A percentile compares a stretch with the other conserved stretches of the same genome.
These are phyloP conservation scores for Diaporthe amygdali DNA, from an alignment of 2,329 filamentous ascomycete genomes.

Conservation along the genomic window DNA sequence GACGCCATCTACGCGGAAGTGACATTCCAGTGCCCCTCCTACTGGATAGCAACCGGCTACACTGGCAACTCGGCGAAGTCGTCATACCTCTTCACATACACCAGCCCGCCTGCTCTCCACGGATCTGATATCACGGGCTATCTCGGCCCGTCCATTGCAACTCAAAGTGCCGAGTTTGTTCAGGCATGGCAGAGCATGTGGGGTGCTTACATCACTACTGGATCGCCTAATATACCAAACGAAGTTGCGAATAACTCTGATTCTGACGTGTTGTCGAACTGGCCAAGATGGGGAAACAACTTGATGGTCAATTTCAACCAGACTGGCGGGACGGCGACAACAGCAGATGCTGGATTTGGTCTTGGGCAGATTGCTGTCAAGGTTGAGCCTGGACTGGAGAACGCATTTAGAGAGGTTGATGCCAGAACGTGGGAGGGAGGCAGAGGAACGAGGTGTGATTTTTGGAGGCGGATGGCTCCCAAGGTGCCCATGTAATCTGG, in stretches of 20 bases:
- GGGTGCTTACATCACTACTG: background rate
- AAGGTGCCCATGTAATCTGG: background rate
- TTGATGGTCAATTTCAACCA: background rate
- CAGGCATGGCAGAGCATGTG: background rate
- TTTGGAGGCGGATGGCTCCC: background rate
- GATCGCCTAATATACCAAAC: background rate
- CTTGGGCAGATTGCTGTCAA: background rate
- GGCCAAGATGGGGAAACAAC: background rate
- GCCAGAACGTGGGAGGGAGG: background rate
- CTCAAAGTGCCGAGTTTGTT: background rate
- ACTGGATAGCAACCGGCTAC: background rate
- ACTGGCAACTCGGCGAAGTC: background rate
- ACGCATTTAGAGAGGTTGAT: background rate
- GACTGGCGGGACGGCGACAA: background rate
- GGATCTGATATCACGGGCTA: background rate
- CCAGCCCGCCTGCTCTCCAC: background rate
- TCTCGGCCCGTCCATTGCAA: background rate
- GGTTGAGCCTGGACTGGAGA: background rate
- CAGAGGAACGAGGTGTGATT: background rate
- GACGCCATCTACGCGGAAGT: background rate
- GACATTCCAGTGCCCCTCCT: background rate
- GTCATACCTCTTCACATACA: constrained; percentile 4
- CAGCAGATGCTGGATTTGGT: background rate
- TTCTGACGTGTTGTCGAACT: background rate
- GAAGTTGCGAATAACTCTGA: background rate